These are phyloP conservation scores for Ophiostoma populinum DNA, from an alignment of 2,329 filamentous ascomycete species.

Conservation along the genomic window DNA sequence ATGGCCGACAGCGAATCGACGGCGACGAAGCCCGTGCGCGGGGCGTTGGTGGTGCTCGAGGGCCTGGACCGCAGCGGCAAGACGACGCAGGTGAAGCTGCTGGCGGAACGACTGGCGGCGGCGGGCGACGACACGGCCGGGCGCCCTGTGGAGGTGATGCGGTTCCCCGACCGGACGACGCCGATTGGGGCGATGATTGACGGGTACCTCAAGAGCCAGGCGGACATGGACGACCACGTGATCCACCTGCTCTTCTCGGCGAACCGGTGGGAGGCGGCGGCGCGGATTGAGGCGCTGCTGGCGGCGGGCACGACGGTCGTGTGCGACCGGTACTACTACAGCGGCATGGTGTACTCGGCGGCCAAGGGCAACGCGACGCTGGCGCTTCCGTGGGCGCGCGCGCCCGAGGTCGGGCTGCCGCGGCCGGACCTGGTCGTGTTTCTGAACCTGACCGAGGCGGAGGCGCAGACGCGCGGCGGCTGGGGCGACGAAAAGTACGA, in stretches of 20 bases:
- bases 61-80: constrained; percentile 83
- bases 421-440: constrained; percentile 79
- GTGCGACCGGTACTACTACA: constrained; percentile 89
- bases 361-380: constrained; percentile 64
- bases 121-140: constrained; percentile 21
- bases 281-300: constrained; percentile 33
- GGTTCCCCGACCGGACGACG: constrained; percentile 63
- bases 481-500: constrained; percentile 87
- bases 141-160: constrained; percentile 29
- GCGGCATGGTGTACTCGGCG: constrained; percentile 80
- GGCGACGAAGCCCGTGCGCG: constrained; percentile 25
- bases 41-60: constrained; percentile 69
- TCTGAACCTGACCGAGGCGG: constrained; percentile 59
- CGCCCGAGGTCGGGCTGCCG: constrained; percentile 72
- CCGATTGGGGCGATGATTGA: constrained; percentile 80
- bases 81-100: constrained; percentile 66
- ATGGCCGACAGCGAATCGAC: background rate
- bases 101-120: constrained; percentile 38
- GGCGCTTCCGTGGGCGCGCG: constrained; percentile 61
- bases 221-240: constrained; percentile 67
- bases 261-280: constrained; percentile 69
- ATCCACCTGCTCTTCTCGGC: constrained; percentile 84
- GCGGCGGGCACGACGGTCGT: constrained; percentile 56
- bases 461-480: constrained; percentile 61
- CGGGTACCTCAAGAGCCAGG: constrained; percentile 54